Conservation (phyloP, 345 rosid genomes). For the Diplotaxis tenuifolia region DNA sequence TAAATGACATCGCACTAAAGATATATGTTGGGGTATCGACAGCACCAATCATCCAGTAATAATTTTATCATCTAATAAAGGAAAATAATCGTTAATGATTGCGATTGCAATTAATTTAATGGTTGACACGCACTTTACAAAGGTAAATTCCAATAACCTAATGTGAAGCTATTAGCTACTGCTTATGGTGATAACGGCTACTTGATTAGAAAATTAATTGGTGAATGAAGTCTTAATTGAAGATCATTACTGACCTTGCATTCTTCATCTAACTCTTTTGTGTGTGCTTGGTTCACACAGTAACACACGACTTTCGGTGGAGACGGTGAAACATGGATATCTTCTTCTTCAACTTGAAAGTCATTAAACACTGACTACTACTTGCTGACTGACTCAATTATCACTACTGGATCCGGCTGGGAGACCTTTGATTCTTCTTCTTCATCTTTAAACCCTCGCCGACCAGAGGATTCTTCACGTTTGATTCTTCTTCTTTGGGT, state of each 20-base stretch:
- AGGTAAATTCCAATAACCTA: neutral
- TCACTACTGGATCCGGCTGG: neutral
- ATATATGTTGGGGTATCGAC: neutral
- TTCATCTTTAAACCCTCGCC: neutral
- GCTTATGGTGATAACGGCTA: neutral
- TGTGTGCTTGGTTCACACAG: neutral
- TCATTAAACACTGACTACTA: neutral
- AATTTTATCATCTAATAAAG: neutral
- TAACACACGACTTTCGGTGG: neutral
- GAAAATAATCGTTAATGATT: neutral
- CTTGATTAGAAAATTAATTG: neutral
- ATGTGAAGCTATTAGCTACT: neutral
- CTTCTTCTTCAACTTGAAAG: neutral
- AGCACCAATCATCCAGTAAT: neutral
- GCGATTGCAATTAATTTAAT: neutral
- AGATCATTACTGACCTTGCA: neutral
- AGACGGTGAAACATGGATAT: neutral
- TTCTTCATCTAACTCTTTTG: neutral
- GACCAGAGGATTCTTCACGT: neutral
- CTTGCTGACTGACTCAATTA: neutral
- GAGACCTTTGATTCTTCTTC: neutral
- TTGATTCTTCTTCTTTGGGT: too few species aligned
- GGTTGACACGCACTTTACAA: neutral
- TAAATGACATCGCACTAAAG: too few species aligned
- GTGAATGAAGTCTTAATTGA: neutral